Conservation (phyloP, 345 rosid species). For the Hypericum perforatum region DNA sequence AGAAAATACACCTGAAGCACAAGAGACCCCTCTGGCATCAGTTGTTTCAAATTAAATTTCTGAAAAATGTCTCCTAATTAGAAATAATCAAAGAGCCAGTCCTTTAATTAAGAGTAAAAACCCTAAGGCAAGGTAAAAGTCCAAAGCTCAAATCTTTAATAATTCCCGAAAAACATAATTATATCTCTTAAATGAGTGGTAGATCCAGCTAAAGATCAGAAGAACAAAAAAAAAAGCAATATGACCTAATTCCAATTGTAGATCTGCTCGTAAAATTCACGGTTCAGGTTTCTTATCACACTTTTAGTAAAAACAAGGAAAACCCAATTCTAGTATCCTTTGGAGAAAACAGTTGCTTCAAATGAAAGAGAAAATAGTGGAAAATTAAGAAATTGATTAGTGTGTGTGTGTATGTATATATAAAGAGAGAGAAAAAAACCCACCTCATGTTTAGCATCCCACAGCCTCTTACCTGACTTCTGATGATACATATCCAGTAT, state of each 20-base stretch:
- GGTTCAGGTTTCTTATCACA: conserved; percentile 31
- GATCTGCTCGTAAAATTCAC: conserved; percentile 50
- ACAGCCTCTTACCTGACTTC: conserved; percentile 61
- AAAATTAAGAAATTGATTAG: background rate
- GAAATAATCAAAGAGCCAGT: no score
- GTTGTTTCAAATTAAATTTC: no score
- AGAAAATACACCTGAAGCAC: no score
- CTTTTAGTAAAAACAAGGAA: conserved; percentile 27
- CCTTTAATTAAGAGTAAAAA: no score
- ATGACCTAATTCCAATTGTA: conserved; percentile 28
- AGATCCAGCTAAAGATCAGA: background rate
- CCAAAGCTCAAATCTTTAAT: no score
- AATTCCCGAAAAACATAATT: no score
- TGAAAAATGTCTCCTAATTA: no score
- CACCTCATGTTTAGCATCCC: conserved; percentile 99
- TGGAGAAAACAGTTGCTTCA: conserved; percentile 8
- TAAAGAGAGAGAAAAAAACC: conserved; percentile 6
- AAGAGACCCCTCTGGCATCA: no score
- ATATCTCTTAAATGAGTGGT: background rate
- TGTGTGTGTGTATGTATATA: background rate
- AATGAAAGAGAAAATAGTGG: conserved; percentile 2
- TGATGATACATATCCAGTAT: conserved; percentile 73
- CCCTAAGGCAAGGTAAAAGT: no score
- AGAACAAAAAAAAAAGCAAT: background rate
- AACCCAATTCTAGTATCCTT: conserved; percentile 13